phyloP scores from a whole-genome alignment of 2,329 filamentous ascomycete species.

The Fusarium sp. region DNA sequence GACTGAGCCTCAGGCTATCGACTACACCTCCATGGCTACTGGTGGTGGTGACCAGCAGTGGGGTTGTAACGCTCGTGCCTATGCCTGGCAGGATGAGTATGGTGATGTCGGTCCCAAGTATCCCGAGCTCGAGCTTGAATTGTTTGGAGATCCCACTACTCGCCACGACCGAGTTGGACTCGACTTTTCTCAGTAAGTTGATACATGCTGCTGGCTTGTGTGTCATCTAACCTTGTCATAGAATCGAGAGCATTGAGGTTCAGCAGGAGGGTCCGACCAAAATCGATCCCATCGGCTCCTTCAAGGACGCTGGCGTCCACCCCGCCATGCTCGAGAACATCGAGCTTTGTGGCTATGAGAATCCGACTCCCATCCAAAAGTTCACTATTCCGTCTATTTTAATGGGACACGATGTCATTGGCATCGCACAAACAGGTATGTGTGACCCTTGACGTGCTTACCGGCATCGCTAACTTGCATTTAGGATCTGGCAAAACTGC shows the following conservation, averaged over 20 bases:
- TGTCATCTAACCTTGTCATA: constrained; percentile 47
- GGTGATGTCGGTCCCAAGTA: constrained; percentile 84
- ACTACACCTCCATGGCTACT: constrained; percentile 54
- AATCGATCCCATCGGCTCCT: constrained; percentile 64
- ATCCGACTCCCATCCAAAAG: constrained; percentile 87
- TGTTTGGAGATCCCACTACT: constrained; percentile 73
- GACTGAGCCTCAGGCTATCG: constrained; percentile 56
- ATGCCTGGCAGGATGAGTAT: constrained; percentile 86
- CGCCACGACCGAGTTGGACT: constrained; percentile 63
- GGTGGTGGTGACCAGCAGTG: constrained; percentile 47
- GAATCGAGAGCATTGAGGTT: constrained; percentile 65
- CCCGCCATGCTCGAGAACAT: constrained; percentile 85
- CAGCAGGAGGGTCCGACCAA: constrained; percentile 65
- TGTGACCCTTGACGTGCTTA: background rate
- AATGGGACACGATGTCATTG: constrained; percentile 82
- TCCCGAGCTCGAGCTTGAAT: constrained; percentile 74
- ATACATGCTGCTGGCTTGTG: constrained; percentile 21
- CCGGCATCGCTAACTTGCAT: constrained; percentile 7
- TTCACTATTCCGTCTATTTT: constrained; percentile 85
- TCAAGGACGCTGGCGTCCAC: constrained; percentile 83
- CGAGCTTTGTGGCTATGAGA: constrained; percentile 72
- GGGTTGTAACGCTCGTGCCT: constrained; percentile 70
- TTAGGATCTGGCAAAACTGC: constrained; percentile 95
- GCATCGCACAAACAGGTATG: constrained; percentile 85
- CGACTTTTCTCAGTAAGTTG: constrained; percentile 69